Evolutionary conservation across 371 early-diverging fungal species (phyloP), one percentile per base, ranked within the genome.

Genomic region (Circinella minor): DNA sequence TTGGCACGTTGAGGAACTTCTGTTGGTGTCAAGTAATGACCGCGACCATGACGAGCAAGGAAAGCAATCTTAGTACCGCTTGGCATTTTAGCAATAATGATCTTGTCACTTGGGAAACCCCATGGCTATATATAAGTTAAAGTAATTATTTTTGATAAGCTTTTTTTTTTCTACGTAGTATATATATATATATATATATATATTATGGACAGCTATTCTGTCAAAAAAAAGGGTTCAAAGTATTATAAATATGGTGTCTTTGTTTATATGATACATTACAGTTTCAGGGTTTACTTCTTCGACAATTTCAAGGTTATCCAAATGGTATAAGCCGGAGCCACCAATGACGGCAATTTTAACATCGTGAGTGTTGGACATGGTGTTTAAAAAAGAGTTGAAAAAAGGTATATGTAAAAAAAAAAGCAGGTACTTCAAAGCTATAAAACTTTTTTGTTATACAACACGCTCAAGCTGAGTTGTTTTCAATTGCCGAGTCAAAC

Each of bases 1-100:
- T 99, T 99, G 81, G 99, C 98, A 43, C 94, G 90, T 60, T 89
- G 86, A 68, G 97, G 97, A 17, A 99, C 96, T 81, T 98, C 97
- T 36, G 94, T 87, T 14, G 98, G 98, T 4, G 84, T 81, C 71
- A 92, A 82, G 72, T 88, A 87, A 86, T 98, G 98, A 51, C 95
- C 93, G 64, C 90, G 88, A 38, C 99, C 98, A 82, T 99, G 99
- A 63, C 99, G 93, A 48, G 99, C 95, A 61, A 99, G 89, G 83
- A 99, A 99, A 4, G 97, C 98, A 74, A 99, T 89, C 76, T 94
- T 90, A 81, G 86, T 82, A 48, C 95, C 96, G 36, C 75, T 67
- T n/a, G 86, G 81, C 38, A 93, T 88, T 74, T 87, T 80, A 66
- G 88, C 85, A 72, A 97, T 92, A 61, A 81, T 79, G 66, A 92